Conservation (phyloP, 768 basidiomycete genomes). For the Trametes cubensis region DNA sequence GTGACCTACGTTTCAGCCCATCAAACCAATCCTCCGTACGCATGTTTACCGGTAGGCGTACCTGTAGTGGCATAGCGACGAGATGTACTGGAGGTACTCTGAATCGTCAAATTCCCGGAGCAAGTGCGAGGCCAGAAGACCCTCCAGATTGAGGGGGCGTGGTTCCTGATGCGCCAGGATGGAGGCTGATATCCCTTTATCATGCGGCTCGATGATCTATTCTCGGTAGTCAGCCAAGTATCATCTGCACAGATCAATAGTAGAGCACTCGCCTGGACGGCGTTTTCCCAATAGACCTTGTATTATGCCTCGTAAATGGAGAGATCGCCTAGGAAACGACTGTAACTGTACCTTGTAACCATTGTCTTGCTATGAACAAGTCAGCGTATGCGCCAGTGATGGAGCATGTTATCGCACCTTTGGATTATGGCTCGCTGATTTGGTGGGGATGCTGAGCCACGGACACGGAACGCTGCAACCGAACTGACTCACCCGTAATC, state of each 20-base stretch:
- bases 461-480: background rate
- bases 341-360: slow-evolving; percentile 69
- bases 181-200: slow-evolving; percentile 68
- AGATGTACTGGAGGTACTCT: slow-evolving; percentile 16
- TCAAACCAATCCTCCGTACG: background rate
- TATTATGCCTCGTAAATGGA: background rate
- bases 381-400: background rate
- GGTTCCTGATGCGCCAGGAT: slow-evolving; percentile 68
- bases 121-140: slow-evolving; percentile 40
- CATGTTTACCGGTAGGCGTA: background rate
- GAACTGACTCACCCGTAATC: slow-evolving; percentile 69
- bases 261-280: slow-evolving; percentile 60
- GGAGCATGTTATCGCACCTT: slow-evolving; percentile 52
- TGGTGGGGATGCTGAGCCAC: slow-evolving; percentile 1
- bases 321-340: background rate
- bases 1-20: background rate
- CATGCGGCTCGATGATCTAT: slow-evolving; percentile 85
- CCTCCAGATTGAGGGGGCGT: slow-evolving; percentile 43
- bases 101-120: slow-evolving; percentile 6
- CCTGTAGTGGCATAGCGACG: slow-evolving; percentile 13
- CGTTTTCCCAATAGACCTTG: slow-evolving; percentile 90
- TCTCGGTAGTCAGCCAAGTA: slow-evolving; percentile 9
- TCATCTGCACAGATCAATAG: background rate
- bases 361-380: slow-evolving; percentile 66
- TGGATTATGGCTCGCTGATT: slow-evolving; percentile 81